A percentile compares a stretch with the other conserved stretches of the same genome.
phyloP scores from a whole-genome alignment of 2,329 filamentous ascomycete species.

The Hansfordia pulvinata region DNA sequence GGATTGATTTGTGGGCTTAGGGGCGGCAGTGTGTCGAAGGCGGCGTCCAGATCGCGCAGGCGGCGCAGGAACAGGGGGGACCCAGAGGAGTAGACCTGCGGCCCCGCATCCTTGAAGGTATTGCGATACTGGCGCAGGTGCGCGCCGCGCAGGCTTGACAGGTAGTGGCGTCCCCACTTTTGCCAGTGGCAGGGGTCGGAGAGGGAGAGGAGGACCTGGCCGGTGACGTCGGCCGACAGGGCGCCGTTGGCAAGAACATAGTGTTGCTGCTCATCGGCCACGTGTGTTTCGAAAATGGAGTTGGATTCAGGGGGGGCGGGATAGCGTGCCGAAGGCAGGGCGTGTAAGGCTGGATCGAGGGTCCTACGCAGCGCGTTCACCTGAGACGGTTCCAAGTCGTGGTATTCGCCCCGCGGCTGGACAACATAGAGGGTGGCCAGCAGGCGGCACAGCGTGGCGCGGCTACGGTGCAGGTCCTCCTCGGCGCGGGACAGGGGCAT shows the following conservation, averaged over 20 bases:
- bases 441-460: no score
- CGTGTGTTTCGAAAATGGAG: no score
- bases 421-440: no score
- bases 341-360: background rate
- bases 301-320: no score
- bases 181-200: constrained; percentile 20
- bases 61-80: constrained; percentile 37
- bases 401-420: no score
- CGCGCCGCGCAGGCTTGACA: constrained; percentile 40
- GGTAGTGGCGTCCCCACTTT: constrained; percentile 44
- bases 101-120: constrained; percentile 47
- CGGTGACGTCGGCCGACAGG: constrained; percentile 35
- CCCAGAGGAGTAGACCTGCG: constrained; percentile 34
- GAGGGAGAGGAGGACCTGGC: constrained; percentile 37
- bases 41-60: constrained; percentile 29
- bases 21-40: constrained; percentile 4
- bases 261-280: constrained; percentile 20
- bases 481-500: no score
- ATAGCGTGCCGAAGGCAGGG: constrained; percentile 6
- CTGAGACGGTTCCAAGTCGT: no score
- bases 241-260: constrained; percentile 26
- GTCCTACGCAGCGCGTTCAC: no score
- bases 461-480: no score
- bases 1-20: background rate
- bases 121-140: constrained; percentile 45